These are phyloP conservation scores for Colletotrichum sp. DNA, from an alignment of 2,329 filamentous ascomycete species.

Conservation along the genomic window DNA sequence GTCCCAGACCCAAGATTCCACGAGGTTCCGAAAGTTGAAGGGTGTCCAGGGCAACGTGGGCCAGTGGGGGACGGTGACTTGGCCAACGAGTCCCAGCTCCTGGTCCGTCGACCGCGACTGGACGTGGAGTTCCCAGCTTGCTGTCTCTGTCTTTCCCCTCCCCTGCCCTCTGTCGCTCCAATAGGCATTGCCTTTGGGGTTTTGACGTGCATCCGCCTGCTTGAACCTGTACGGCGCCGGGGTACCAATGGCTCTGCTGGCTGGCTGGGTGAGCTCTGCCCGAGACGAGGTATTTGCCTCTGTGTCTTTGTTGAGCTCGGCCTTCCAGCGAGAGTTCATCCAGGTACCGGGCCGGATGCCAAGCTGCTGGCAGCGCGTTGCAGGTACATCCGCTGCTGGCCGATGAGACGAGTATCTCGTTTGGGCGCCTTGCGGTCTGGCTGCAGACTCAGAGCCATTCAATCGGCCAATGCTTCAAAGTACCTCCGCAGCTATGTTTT, in stretches of 20 bases:
- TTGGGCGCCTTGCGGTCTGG: neutral
- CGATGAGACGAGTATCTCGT: neutral
- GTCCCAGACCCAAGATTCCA: constrained; percentile 17
- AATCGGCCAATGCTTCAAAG: neutral
- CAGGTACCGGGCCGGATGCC: neutral
- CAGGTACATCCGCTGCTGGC: neutral
- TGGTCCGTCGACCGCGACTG: neutral
- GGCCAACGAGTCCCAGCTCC: neutral
- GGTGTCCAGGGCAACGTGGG: constrained; percentile 16
- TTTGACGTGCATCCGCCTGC: constrained; percentile 16
- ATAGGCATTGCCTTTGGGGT: neutral
- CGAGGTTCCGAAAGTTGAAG: constrained; percentile 8
- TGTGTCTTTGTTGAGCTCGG: neutral
- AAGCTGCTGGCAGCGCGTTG: neutral
- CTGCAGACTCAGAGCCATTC: neutral
- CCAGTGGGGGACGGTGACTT: constrained; percentile 18
- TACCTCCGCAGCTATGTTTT: neutral
- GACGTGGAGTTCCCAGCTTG: neutral
- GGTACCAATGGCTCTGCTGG: constrained; percentile 4
- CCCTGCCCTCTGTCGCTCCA: constrained; percentile 4
- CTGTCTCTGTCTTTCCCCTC: neutral
- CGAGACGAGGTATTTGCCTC: neutral
- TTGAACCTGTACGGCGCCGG: neutral
- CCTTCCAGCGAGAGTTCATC: neutral
- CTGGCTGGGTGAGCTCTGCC: neutral